phyloP scores from a whole-genome alignment of 768 basidiomycete genomes.

The Suillus paluster region DNA sequence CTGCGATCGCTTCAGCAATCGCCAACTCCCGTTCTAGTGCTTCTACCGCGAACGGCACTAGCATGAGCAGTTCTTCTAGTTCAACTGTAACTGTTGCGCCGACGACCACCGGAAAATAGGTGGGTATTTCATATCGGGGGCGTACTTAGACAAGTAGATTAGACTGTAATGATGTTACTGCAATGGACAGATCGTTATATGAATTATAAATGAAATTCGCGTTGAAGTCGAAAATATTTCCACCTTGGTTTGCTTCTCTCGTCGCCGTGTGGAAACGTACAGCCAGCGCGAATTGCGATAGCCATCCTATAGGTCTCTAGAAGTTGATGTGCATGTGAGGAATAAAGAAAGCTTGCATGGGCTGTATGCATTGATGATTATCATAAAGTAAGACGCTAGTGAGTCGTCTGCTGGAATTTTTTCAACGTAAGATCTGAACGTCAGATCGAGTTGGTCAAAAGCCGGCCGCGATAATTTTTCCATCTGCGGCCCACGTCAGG shows the following conservation, averaged over 20 bases:
- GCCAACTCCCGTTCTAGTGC: slow-evolving; percentile 10
- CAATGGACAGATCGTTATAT: not conserved
- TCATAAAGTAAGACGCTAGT: too few species aligned
- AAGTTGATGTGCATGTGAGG: not conserved
- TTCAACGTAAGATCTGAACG: not conserved
- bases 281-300: not conserved
- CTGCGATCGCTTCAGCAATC: slow-evolving; percentile 25
- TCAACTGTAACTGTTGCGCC: not conserved
- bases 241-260: not conserved
- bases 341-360: not conserved
- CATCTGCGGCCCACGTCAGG: too few species aligned
- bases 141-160: not conserved
- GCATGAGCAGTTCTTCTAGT: slow-evolving; percentile 21
- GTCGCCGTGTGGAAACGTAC: not conserved
- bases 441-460: too few species aligned
- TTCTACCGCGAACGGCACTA: slow-evolving; percentile 2
- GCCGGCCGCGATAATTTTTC: too few species aligned
- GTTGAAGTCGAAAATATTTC: not conserved
- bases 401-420: not conserved
- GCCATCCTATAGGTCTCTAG: not conserved
- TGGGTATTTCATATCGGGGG: not conserved
- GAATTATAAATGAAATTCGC: too few species aligned
- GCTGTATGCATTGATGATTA: not conserved
- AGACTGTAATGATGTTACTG: not conserved
- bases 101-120: not conserved